Base-by-base conservation (phyloP, 495 filamentous ascomycete genomes). In the Penicillium diatomitis region DNA sequence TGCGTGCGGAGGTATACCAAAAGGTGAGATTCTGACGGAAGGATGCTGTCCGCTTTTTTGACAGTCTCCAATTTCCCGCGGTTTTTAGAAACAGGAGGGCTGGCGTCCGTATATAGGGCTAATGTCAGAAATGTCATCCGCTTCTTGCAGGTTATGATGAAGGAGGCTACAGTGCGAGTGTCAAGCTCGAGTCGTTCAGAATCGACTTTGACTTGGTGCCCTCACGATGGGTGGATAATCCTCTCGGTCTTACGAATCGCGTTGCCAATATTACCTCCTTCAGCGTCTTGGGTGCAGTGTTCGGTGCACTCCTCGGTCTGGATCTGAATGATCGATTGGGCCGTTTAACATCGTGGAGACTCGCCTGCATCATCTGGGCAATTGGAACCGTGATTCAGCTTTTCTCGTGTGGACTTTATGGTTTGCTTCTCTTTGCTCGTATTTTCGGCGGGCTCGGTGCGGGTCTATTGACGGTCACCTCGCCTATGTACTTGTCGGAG, bases 401-500 rank as follows among this genome's bases (percentile, higher is more conserved):
- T 41, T 73, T 74, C 47, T 64, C 68, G 2, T 73, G 68, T 0
- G 70, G 70, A 3, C 65, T 69, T 8, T 69, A 71, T 62, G 72
- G 71, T 27, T 49, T 75, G 38, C 52, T 74, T 38, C 60, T 74
- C 1, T 73, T 73, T 53, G 62, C 67, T 12, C 62, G 71, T 9
- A 70, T 74, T 11, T 72, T 66, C 58, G 59, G 55, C 43, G 74
- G 73, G 0, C 58, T 79, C 20, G 74, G 74, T 3, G 69, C 75
- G 9, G 76, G 74, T 29, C 62, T 64, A 4, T 60, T 75, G 47
- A 77, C 76, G 6, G 76, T 76, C 9, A 63, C 65, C 7, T 63
- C 70, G 2, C 76, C 76, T 2, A 49, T 78, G 45, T 79, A 78
- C 54, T 54, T 78, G 35, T 73, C 73, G 6, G 76, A 79, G 48